These are phyloP conservation scores for Cardamine chenopodiifolia DNA, from an alignment of 345 rosid species.

Conservation along the genomic window DNA sequence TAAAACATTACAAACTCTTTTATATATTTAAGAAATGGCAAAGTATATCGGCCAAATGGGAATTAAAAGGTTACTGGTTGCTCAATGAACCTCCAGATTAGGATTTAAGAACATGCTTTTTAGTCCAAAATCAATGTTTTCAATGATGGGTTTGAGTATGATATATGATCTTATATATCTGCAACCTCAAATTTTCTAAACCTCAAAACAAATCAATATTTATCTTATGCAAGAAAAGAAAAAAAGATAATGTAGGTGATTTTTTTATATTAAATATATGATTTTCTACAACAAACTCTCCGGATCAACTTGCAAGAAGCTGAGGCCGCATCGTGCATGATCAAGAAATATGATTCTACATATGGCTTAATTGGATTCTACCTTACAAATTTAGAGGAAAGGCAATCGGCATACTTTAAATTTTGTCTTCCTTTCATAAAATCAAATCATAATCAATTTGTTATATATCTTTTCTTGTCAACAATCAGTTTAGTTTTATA, in stretches of 20 bases:
- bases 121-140: not conserved
- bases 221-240: too few species aligned
- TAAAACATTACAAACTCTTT: not conserved
- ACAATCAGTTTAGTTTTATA: not conserved
- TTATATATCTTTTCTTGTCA: not conserved
- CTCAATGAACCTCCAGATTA: not conserved
- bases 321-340: not conserved
- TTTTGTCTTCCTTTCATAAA: too few species aligned
- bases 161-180: not conserved
- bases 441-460: not conserved
- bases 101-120: not conserved
- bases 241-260: too few species aligned
- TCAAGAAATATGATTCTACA: not conserved
- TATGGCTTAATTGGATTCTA: not conserved
- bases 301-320: not conserved
- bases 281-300: not conserved
- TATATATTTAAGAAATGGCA: not conserved
- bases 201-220: too few species aligned
- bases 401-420: not conserved
- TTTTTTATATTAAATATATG: too few species aligned
- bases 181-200: not conserved
- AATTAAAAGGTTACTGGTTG: not conserved
- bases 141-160: not conserved
- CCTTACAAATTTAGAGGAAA: not conserved
- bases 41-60: not conserved